Evolutionary conservation across 345 rosid genomes (phyloP).

Genomic region (Eucalyptus sp.): DNA sequence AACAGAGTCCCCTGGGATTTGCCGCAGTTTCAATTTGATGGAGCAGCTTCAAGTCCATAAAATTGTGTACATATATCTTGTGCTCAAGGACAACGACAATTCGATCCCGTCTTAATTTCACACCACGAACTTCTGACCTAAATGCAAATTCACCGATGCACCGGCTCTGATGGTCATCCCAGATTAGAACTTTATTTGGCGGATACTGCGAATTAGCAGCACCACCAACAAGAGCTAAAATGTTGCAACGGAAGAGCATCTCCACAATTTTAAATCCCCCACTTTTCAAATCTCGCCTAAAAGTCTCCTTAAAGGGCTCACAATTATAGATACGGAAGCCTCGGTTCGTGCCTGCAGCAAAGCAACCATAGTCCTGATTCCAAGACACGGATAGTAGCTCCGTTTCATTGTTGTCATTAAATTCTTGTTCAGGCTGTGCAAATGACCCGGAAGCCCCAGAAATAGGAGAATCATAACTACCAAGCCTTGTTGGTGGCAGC

Average conservation of each 20-base stretch:
- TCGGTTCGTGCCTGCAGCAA: constrained; percentile 62
- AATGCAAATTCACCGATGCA: constrained; percentile 81
- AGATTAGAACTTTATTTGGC: constrained; percentile 69
- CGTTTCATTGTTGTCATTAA: constrained; percentile 18
- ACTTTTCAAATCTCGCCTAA: constrained; percentile 45
- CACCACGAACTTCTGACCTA: constrained; percentile 72
- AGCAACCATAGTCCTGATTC: constrained; percentile 87
- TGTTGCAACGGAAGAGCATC: constrained; percentile 87
- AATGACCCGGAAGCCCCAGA: constrained; percentile 12
- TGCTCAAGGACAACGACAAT: constrained; percentile 83
- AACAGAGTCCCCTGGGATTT: constrained; percentile 79
- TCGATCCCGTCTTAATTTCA: constrained; percentile 59
- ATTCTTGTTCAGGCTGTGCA: constrained; percentile 14
- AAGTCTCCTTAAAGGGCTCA: constrained; percentile 76
- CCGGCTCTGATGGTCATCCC: constrained; percentile 87
- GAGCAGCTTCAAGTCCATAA: constrained; percentile 65
- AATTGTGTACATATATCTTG: constrained; percentile 70
- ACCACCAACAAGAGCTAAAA: constrained; percentile 78
- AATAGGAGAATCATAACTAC: constrained; percentile 12
- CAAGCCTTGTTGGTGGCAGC: constrained; percentile 11
- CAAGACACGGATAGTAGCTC: constrained; percentile 69
- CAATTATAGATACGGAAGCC: constrained; percentile 81
- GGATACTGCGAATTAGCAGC: constrained; percentile 68
- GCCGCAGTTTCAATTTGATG: constrained; percentile 82
- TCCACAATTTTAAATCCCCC: constrained; percentile 84